phyloP scores from a whole-genome alignment of 805 yeast species.

The Myxozyma neotropica region DNA sequence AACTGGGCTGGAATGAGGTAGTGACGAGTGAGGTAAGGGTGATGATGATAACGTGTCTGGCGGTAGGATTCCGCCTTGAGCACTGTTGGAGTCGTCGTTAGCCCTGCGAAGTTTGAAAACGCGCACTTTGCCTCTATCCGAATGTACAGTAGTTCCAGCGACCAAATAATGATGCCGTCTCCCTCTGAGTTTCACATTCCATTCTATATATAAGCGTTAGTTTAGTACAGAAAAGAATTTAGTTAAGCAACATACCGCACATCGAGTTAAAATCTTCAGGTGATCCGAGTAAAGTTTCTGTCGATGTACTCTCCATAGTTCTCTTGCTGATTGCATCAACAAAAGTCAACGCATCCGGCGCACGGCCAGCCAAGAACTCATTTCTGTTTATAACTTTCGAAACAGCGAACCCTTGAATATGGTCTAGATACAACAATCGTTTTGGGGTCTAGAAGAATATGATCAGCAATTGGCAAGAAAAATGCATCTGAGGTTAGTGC shows the following conservation, averaged over 20 bases:
- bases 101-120: constrained; percentile 1
- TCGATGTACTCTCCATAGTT: constrained; percentile 5
- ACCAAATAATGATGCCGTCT: constrained; percentile 8
- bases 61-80: not conserved
- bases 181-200: constrained; percentile 8
- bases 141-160: constrained; percentile 2
- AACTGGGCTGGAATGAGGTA: not conserved
- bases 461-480: not conserved
- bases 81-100: not conserved
- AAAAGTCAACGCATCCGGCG: constrained; percentile 4
- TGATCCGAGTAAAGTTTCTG: not conserved
- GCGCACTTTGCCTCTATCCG: constrained; percentile 13
- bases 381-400: not conserved
- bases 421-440: constrained; percentile 13
- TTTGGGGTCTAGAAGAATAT: constrained; percentile 4
- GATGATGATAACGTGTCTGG: not conserved
- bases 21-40: not conserved
- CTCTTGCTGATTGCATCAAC: constrained; percentile 14
- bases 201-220: too few relatives aligned
- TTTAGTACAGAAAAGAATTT: too few relatives aligned
- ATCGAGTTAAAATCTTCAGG: constrained; percentile 8
- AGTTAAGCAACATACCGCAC: constrained; percentile 21
- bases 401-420: constrained; percentile 19
- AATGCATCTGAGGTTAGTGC: not conserved
- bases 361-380: not conserved